These are phyloP conservation scores for Coemansia sp. DNA, from an alignment of 192 early-diverging fungal genomes.

Conservation along the genomic window DNA sequence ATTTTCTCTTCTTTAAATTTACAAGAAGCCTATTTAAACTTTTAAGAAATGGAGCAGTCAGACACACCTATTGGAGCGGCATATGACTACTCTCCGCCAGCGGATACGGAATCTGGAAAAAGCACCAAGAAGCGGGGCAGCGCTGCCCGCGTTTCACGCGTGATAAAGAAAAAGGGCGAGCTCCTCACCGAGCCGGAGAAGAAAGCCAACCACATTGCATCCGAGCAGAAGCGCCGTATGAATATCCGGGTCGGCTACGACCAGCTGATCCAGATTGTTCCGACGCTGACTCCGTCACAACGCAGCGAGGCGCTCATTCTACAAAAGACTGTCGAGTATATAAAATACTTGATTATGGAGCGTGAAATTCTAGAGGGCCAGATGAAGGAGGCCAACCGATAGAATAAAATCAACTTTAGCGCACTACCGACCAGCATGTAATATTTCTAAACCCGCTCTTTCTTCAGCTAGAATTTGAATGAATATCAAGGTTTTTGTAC, in stretches of 20 bases:
- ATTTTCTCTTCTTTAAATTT: slow-evolving; percentile 1
- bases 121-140: not conserved
- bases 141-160: slow-evolving; percentile 5
- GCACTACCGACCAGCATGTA: not conserved
- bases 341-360: slow-evolving; percentile 65
- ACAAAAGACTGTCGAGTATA: slow-evolving; percentile 81
- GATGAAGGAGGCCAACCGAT: slow-evolving; percentile 19
- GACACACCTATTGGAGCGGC: not conserved
- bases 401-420: not conserved
- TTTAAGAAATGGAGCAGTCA: not conserved
- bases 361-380: slow-evolving; percentile 52
- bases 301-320: slow-evolving; percentile 83
- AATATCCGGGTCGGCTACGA: slow-evolving; percentile 91
- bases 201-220: slow-evolving; percentile 93
- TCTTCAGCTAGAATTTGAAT: not conserved
- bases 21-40: slow-evolving; percentile 1
- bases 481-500: not conserved
- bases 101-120: not conserved
- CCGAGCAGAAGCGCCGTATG: slow-evolving; percentile 88
- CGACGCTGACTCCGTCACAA: slow-evolving; percentile 77
- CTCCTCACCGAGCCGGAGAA: slow-evolving; percentile 88
- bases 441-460: not conserved
- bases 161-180: slow-evolving; percentile 59
- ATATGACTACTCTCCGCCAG: not conserved
- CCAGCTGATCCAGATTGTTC: slow-evolving; percentile 84